Evolutionary conservation across 352 stramenopile genomes (phyloP).

Genomic region (Thalassiosira hispida): DNA sequence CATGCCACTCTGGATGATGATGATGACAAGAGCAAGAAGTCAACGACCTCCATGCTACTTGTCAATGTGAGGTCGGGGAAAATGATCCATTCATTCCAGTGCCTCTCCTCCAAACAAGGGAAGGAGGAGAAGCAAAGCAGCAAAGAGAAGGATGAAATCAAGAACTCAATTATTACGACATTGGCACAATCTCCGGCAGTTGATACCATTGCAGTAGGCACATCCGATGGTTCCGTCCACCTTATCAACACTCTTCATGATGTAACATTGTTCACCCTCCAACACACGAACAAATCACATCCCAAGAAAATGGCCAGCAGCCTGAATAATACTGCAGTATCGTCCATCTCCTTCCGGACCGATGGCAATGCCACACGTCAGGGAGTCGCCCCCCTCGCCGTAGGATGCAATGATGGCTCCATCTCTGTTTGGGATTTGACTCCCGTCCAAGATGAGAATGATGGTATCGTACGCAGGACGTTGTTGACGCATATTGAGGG

Average conservation of each 20-base stretch:
- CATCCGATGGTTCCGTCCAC: conserved; percentile 65
- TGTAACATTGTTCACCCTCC: conserved; percentile 71
- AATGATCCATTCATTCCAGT: conserved; percentile 79
- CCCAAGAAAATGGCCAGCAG: conserved; percentile 21
- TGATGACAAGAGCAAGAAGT: conserved; percentile 28
- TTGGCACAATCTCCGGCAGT: conserved; percentile 76
- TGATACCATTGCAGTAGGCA: conserved; percentile 81
- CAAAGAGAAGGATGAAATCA: conserved; percentile 3
- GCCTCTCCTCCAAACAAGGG: conserved; percentile 26
- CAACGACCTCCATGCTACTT: conserved; percentile 56
- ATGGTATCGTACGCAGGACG: conserved; percentile 35
- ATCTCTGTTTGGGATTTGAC: conserved; percentile 82
- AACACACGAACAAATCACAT: conserved; percentile 52
- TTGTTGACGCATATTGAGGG: conserved; percentile 69
- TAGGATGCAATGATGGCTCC: conserved; percentile 69
- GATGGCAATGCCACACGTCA: conserved; percentile 73
- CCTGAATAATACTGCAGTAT: conserved; percentile 45
- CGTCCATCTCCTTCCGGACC: conserved; percentile 77
- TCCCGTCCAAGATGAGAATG: conserved; percentile 52
- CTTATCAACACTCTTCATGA: conserved; percentile 79
- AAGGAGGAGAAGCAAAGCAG: conserved; percentile 3
- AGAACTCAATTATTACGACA: conserved; percentile 57
- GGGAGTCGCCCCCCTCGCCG: conserved; percentile 74
- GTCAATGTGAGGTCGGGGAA: conserved; percentile 77
- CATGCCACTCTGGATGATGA: background rate